Base-by-base conservation (phyloP, 2,329 filamentous ascomycete species). In the Geoglossum cookeanum region DNA sequence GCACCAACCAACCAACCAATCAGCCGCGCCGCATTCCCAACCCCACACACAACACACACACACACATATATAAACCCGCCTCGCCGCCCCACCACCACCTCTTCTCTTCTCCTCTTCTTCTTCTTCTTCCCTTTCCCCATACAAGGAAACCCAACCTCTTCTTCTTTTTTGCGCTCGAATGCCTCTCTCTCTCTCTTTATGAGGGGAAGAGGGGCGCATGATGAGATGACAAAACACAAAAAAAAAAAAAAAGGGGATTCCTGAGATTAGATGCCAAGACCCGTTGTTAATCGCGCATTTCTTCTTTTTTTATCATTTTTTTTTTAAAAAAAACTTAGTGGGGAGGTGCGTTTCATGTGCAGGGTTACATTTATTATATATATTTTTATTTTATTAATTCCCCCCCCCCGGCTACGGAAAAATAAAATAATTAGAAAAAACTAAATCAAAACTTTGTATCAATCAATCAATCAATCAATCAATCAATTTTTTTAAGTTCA, bases 221-320 rank as follows among this genome's bases (percentile, higher is more conserved):
- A 15, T 15, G n/a, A 42, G 29, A 39, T 15, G 29, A 68, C 68
- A 15, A 1, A 15, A 15, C 13, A n/a, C n/a, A n/a, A n/a, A n/a
- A n/a, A n/a, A n/a, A n/a, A n/a, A n/a, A n/a, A n/a, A n/a, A 42
- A 42, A 22, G 22, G 22, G 22, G 22, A 22, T 22, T 71, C 72
- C 68, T 68, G 62, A 71, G 72, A 75, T 65, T 66, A 68, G 74
- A 61, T 3, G 6, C 15, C n/a, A 37, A 37, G 49, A 69, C 71
- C 72, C 71, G 73, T 75, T 70, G 72, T 75, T 75, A 75, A 75
- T 75, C 73, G 70, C 73, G 67, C 72, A 71, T 71, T 68, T 66
- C 63, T 61, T 65, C 68, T 66, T 42, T 2, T 42, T 2, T 6
- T 60, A 64, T 60, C 58, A 22, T 22, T 22, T 22, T 22, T 1